Conservation (phyloP, 805 yeast genomes). For the Suhomyces canberraensis region DNA sequence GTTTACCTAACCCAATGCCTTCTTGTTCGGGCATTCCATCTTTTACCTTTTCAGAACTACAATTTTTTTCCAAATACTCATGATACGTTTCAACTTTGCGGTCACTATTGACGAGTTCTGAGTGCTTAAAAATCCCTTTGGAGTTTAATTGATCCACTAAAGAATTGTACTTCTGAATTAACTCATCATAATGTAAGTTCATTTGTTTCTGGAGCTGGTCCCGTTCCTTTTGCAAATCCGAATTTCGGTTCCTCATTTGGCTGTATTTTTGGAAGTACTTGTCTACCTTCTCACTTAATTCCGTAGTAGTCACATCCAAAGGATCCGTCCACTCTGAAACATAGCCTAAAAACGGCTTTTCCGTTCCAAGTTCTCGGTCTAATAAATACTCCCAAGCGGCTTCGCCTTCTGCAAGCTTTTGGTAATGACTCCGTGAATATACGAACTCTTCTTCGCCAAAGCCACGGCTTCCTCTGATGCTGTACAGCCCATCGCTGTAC, state of each 20-base stretch:
- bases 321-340: constrained; percentile 8
- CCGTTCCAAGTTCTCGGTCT: constrained; percentile 3
- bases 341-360: not conserved
- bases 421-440: constrained; percentile 27
- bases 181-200: constrained; percentile 12
- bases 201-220: constrained; percentile 10
- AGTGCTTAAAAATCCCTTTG: constrained; percentile 29
- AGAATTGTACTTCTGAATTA: constrained; percentile 9
- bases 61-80: not conserved
- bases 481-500: constrained; percentile 26
- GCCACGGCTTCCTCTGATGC: constrained; percentile 27
- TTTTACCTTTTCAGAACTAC: not conserved
- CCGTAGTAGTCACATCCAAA: constrained; percentile 9
- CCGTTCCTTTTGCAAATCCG: constrained; percentile 5
- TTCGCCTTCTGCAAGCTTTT: constrained; percentile 24
- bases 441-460: constrained; percentile 26
- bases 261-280: constrained; percentile 4
- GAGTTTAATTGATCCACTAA: constrained; percentile 14
- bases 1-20: constrained; percentile 26
- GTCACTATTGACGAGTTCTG: constrained; percentile 26
- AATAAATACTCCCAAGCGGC: constrained; percentile 35
- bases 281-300: constrained; percentile 5
- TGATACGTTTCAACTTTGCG: not conserved
- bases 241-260: constrained; percentile 2
- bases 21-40: constrained; percentile 23